phyloP scores from a whole-genome alignment of 225 moss, liverwort and hornwort genomes.

The Physcomitrium patens region DNA sequence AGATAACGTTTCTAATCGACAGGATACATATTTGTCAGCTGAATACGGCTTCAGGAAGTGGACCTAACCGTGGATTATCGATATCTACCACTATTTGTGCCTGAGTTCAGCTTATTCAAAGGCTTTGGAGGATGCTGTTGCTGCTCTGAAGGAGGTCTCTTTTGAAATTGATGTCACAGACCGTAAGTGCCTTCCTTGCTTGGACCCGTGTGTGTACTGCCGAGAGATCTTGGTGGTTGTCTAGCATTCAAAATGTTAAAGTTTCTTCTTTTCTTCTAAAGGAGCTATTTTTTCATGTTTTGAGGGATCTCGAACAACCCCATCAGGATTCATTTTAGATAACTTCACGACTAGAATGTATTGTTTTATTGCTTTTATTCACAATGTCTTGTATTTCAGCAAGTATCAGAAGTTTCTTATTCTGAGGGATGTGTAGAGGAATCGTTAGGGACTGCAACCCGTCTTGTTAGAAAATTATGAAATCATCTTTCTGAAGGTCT shows the following conservation, averaged over 20 bases:
- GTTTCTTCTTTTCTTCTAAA: neutral
- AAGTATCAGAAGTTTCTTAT: no score
- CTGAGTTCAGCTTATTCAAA: conserved; percentile 65
- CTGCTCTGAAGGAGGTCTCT: conserved; percentile 74
- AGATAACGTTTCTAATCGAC: no score
- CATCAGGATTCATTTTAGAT: no score
- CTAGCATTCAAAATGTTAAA: neutral
- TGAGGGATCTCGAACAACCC: no score
- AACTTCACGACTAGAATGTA: no score
- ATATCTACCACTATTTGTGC: neutral
- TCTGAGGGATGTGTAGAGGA: no score
- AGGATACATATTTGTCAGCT: no score
- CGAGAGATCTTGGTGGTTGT: neutral
- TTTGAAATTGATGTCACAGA: conserved; percentile 70
- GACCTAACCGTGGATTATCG: neutral
- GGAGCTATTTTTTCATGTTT: neutral
- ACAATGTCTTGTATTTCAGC: no score
- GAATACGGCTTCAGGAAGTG: neutral
- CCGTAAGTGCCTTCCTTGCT: conserved; percentile 43
- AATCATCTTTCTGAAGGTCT: no score
- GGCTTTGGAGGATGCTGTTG: conserved; percentile 85
- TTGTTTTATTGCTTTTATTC: no score
- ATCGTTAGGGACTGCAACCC: no score
- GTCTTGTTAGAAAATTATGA: no score
- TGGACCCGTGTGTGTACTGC: conserved; percentile 6